These are phyloP conservation scores for Podospora australis DNA, from an alignment of 495 filamentous ascomycete species.

Conservation along the genomic window DNA sequence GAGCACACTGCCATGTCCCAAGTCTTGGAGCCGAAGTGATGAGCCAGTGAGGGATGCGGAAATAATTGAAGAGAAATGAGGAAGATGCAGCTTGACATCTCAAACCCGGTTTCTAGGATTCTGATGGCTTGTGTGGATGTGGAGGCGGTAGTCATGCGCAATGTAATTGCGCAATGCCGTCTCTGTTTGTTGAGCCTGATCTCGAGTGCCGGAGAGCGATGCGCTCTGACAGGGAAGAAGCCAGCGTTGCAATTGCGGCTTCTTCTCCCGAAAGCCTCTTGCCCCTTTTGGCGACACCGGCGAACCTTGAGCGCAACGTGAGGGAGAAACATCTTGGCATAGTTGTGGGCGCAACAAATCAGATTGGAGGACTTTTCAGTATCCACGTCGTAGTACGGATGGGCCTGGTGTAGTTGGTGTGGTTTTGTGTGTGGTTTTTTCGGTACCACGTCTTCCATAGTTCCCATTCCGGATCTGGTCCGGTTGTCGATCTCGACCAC, in stretches of 20 bases:
- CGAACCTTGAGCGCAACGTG: not conserved
- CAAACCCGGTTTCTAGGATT: slow-evolving; percentile 9
- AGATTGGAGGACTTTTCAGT: slow-evolving; percentile 1
- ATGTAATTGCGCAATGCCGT: slow-evolving; percentile 4
- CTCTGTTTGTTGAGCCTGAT: not conserved
- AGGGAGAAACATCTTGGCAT: slow-evolving; percentile 10
- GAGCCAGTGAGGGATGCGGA: not conserved
- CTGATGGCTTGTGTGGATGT: not conserved
- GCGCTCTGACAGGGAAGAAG: not conserved
- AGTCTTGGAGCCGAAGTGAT: not conserved
- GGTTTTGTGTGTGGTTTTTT: no score
- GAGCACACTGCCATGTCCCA: not conserved
- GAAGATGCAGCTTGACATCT: not conserved
- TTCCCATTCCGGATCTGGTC: slow-evolving; percentile 9
- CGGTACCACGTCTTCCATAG: slow-evolving; percentile 16
- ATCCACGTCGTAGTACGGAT: slow-evolving; percentile 4
- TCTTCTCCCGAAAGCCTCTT: slow-evolving; percentile 8
- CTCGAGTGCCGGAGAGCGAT: not conserved
- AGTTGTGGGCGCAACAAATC: not conserved
- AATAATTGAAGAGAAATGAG: slow-evolving; percentile 5
- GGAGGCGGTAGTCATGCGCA: not conserved
- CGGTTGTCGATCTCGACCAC: slow-evolving; percentile 6
- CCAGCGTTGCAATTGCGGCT: slow-evolving; percentile 11
- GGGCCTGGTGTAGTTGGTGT: not conserved
- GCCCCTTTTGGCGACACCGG: slow-evolving; percentile 2